phyloP scores from a whole-genome alignment of 352 stramenopile genomes.

The Globisporangium orthogonon region DNA sequence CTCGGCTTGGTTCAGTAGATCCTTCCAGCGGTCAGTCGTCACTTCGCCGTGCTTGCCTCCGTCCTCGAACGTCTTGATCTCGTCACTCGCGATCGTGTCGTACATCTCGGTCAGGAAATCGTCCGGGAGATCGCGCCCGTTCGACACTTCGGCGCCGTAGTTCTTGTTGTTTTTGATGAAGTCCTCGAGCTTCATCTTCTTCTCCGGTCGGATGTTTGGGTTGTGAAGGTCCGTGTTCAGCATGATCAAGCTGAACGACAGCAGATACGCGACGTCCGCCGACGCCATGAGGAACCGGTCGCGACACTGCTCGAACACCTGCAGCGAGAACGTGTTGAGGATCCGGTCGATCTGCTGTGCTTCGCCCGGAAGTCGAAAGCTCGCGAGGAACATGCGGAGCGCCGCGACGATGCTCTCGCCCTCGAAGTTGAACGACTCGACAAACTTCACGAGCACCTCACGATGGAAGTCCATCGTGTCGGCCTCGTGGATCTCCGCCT shows the following conservation, averaged over 20 bases:
- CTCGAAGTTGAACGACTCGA: conserved; percentile 80
- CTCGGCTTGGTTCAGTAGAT: conserved; percentile 69
- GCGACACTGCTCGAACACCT: conserved; percentile 81
- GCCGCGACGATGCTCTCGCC: conserved; percentile 63
- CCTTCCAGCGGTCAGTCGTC: conserved; percentile 73
- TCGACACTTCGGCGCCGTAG: conserved; percentile 83
- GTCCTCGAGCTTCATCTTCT: conserved; percentile 83
- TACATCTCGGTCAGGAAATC: conserved; percentile 77
- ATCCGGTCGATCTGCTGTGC: conserved; percentile 88
- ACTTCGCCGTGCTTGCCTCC: conserved; percentile 71
- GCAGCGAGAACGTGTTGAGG: conserved; percentile 78
- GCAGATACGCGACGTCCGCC: conserved; percentile 84
- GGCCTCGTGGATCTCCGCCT: conserved; percentile 64
- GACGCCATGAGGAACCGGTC: conserved; percentile 83
- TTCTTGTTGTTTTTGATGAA: conserved; percentile 90
- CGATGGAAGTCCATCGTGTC: conserved; percentile 85
- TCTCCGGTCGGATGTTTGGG: conserved; percentile 73
- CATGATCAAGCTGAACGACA: conserved; percentile 89
- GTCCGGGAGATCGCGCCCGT: conserved; percentile 53
- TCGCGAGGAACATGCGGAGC: conserved; percentile 79
- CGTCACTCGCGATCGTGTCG: conserved; percentile 57
- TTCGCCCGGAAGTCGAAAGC: conserved; percentile 80
- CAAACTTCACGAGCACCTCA: conserved; percentile 63
- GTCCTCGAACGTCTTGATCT: conserved; percentile 83
- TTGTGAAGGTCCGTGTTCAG: conserved; percentile 87